Evolutionary conservation across 495 filamentous ascomycete genomes (phyloP), one percentile per base, ranked within the genome.

Genomic region (Penicillium arizonense): DNA sequence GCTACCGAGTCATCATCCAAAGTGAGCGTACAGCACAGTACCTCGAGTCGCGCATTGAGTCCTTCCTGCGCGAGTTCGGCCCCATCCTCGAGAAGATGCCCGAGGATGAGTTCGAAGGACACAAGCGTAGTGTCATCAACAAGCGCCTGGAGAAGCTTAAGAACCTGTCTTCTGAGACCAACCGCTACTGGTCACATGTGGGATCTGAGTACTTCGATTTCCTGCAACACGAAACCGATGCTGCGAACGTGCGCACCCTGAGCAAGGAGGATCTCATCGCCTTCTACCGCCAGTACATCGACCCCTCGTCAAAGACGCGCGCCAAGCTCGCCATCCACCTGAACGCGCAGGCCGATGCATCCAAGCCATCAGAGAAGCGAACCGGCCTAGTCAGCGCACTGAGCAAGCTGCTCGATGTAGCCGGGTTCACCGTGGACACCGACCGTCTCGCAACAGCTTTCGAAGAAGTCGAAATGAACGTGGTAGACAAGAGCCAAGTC

Each of bases 1-100:
- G 88, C 7, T 96, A 91, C 65, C 82, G 92, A 10, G 86, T 99
- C 52, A 84, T 97, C 57, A 93, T 99, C 39, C 94, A 99, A 74
- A 95, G 89, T 61, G 94, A 99, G 75, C 85, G 86, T 57, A 85
- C 87, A 3, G 84, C 87, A 0, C 75, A 83, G 33, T 96, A 96
- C 64, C 70, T 97, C 23, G 94, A 97, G 62, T 81, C 81, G 3
- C 80, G 95, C 20, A 96, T 97, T 57, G 90, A 97, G 58, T 72
- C 77, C 3, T 97, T 97, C 77, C 74, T 99, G 26, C 71, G 73
- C 10, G 70, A 70, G 13, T 91, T 89, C 52, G 82, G 76, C 24
- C 72, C 77, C 33, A 81, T 69, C 7, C 72, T 99, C 21, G 76
- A 84, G 49, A 76, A 84, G 20, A 96, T 97, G 91, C 77, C 78